A percentile compares a stretch with the other conserved stretches of the same genome.
Evolutionary conservation across 371 early-diverging fungal genomes (phyloP).

Genomic region (Umbelopsis sp.): DNA sequence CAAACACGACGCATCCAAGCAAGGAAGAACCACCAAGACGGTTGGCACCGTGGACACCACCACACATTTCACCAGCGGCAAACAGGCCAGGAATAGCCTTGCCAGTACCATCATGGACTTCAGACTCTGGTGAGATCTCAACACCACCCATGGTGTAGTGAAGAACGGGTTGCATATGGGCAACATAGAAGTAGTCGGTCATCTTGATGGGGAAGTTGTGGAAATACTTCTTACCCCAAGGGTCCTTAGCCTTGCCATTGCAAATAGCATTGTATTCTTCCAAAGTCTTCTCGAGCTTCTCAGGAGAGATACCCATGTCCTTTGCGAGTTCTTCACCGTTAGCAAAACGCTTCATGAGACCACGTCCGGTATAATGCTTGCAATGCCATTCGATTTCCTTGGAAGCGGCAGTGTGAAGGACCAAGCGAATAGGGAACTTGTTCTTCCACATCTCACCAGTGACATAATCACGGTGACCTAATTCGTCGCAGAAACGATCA

Average conservation of each 20-base stretch:
- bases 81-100: constrained; percentile 82
- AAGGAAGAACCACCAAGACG: constrained; percentile 59
- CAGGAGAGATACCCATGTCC: constrained; percentile 77
- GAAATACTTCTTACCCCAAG: constrained; percentile 93
- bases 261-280: constrained; percentile 83
- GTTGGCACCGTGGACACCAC: constrained; percentile 61
- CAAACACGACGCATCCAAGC: constrained; percentile 96
- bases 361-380: constrained; percentile 92
- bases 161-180: constrained; percentile 88
- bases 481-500: constrained; percentile 93
- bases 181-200: constrained; percentile 81
- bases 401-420: constrained; percentile 84
- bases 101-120: constrained; percentile 66
- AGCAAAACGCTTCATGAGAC: constrained; percentile 82
- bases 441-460: constrained; percentile 82
- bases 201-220: constrained; percentile 78
- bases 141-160: constrained; percentile 99
- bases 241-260: constrained; percentile 71
- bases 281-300: constrained; percentile 75
- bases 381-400: constrained; percentile 95
- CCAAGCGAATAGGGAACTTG: constrained; percentile 86
- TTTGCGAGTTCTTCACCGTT: constrained; percentile 78
- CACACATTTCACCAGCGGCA: constrained; percentile 91
- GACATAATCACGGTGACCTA: constrained; percentile 87
- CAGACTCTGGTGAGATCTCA: constrained; percentile 81